Conservation (phyloP, 768 basidiomycete genomes). For the Suillus occidentalis region DNA sequence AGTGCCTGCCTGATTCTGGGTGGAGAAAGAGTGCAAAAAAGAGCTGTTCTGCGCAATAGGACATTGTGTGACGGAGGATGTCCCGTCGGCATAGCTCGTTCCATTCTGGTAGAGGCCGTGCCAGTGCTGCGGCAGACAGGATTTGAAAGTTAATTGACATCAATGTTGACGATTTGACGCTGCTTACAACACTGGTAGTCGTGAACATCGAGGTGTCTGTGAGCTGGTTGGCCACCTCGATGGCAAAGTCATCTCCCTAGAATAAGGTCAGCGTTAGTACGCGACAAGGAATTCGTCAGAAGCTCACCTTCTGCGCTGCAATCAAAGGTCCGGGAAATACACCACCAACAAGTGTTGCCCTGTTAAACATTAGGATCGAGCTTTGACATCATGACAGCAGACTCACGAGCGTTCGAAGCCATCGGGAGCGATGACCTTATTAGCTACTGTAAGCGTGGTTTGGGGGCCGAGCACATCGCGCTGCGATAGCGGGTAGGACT, state of each 20-base stretch:
- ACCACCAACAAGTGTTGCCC: constrained; percentile 44
- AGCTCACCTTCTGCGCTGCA: constrained; percentile 34
- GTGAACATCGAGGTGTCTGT: constrained; percentile 47
- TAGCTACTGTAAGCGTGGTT: constrained; percentile 35
- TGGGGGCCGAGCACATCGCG: constrained; percentile 14
- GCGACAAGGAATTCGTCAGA: neutral
- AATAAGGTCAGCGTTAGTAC: constrained; percentile 15
- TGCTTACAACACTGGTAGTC: constrained; percentile 49
- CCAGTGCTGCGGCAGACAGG: constrained; percentile 45
- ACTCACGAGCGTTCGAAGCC: constrained; percentile 42
- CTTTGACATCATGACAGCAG: neutral
- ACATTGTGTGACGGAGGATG: constrained; percentile 35
- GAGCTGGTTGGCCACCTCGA: constrained; percentile 47
- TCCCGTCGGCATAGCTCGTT: constrained; percentile 48
- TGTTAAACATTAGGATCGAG: constrained; percentile 12
- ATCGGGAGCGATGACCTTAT: constrained; percentile 45
- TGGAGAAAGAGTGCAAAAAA: constrained; percentile 26
- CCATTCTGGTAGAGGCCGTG: constrained; percentile 48
- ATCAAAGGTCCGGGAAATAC: constrained; percentile 48
- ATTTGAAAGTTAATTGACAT: neutral
- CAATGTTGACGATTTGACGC: neutral
- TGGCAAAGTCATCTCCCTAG: constrained; percentile 36
- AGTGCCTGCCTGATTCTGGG: constrained; percentile 25
- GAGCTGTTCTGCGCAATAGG: constrained; percentile 20
- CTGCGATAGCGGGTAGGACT: constrained; percentile 7